These are phyloP conservation scores for Chlorociboria aeruginascens DNA, from an alignment of 495 filamentous ascomycete species.

Conservation along the genomic window DNA sequence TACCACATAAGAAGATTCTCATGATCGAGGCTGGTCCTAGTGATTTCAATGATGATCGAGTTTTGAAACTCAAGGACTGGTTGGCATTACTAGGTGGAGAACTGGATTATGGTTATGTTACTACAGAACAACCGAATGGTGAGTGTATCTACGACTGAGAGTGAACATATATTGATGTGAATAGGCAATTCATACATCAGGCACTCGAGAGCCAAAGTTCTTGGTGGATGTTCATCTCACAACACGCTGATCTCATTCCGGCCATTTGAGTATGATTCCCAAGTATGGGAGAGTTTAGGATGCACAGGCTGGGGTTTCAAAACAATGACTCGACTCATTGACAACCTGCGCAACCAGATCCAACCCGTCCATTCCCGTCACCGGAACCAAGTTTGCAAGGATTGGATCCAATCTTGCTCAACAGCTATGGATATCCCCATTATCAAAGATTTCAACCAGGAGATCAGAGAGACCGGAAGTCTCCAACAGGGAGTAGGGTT, in stretches of 20 bases:
- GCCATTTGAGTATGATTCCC: constrained; percentile 68
- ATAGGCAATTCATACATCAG: constrained; percentile 71
- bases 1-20: constrained; percentile 52
- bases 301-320: constrained; percentile 70
- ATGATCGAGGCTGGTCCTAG: constrained; percentile 51
- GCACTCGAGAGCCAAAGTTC: constrained; percentile 73
- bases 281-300: constrained; percentile 59
- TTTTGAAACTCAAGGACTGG: constrained; percentile 70
- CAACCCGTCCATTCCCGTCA: constrained; percentile 68
- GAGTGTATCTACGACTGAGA: constrained; percentile 16
- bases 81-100: constrained; percentile 65
- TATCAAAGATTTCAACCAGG: constrained; percentile 68
- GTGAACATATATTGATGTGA: constrained; percentile 7
- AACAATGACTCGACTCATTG: constrained; percentile 60
- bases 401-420: constrained; percentile 69
- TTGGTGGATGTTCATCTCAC: constrained; percentile 78
- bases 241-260: constrained; percentile 81
- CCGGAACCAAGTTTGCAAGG: constrained; percentile 71
- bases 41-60: constrained; percentile 31
- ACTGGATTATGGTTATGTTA: constrained; percentile 75
- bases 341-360: constrained; percentile 66
- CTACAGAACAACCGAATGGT: constrained; percentile 73
- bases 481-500: constrained; percentile 67
- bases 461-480: constrained; percentile 54
- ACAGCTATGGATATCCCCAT: constrained; percentile 62